These are phyloP conservation scores for Diddensiella santjacobensis DNA, from an alignment of 805 yeast species.

Conservation along the genomic window DNA sequence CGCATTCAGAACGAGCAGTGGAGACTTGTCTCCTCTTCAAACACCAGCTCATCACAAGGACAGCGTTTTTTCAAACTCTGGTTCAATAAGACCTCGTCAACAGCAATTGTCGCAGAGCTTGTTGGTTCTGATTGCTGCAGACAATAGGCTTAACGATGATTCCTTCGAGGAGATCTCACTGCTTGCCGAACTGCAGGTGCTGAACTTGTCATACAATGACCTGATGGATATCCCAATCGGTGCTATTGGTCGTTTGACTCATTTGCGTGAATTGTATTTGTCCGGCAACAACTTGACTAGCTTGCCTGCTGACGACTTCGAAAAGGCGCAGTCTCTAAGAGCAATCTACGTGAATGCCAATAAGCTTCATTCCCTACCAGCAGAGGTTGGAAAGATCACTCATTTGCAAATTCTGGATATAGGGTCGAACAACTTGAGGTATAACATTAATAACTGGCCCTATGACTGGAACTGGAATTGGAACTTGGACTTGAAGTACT, in stretches of 20 bases:
- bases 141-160: conserved; percentile 77
- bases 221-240: conserved; percentile 77
- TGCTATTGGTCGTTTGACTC: conserved; percentile 52
- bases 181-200: conserved; percentile 51
- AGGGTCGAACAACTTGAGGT: conserved; percentile 84
- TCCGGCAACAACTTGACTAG: conserved; percentile 80
- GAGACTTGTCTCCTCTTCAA: neutral
- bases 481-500: conserved; percentile 67
- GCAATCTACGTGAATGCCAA: conserved; percentile 75
- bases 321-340: conserved; percentile 51
- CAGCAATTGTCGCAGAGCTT: conserved; percentile 46
- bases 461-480: conserved; percentile 98
- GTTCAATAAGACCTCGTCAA: neutral
- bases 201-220: conserved; percentile 83
- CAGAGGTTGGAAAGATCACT: conserved; percentile 70
- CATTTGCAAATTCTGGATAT: conserved; percentile 75
- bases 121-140: conserved; percentile 62
- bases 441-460: conserved; percentile 89
- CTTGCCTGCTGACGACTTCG: conserved; percentile 84
- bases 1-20: conserved; percentile 5
- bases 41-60: conserved; percentile 6
- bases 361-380: conserved; percentile 79
- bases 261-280: conserved; percentile 61
- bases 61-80: conserved; percentile 13
- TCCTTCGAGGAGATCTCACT: conserved; percentile 64